Conservation (phyloP, 2,329 filamentous ascomycete species). For the Fusarium abutilonis region DNA sequence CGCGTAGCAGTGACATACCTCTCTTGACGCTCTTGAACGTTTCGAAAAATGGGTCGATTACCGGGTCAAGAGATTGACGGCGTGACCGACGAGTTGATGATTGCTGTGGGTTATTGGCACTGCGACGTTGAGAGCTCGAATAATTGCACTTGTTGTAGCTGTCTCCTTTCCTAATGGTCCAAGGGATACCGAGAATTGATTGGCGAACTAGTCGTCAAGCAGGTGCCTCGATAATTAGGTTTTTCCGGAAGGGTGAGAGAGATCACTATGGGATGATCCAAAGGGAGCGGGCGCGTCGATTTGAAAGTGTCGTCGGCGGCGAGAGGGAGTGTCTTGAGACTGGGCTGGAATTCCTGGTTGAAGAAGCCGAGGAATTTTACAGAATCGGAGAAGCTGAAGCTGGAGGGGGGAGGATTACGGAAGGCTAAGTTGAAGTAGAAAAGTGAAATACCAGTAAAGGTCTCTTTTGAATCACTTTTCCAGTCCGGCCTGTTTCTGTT, state of each 20-base stretch:
- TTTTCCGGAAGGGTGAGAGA: conserved; percentile 51
- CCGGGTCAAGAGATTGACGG: conserved; percentile 11
- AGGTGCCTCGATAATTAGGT: conserved; percentile 33
- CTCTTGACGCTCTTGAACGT: conserved; percentile 24
- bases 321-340: conserved; percentile 39
- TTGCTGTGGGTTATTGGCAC: conserved; percentile 10
- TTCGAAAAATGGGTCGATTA: conserved; percentile 23
- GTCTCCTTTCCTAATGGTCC: conserved; percentile 13
- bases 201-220: conserved; percentile 33
- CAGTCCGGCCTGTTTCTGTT: conserved; percentile 40
- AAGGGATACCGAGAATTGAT: conserved; percentile 53
- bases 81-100: conserved; percentile 15
- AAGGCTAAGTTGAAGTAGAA: conserved; percentile 36
- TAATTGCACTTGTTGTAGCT: conserved; percentile 29
- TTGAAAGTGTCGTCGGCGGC: conserved; percentile 35
- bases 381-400: conserved; percentile 36
- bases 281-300: conserved; percentile 48
- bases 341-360: conserved; percentile 55
- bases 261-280: conserved; percentile 40
- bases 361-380: conserved; percentile 56
- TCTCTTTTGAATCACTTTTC: conserved; percentile 49
- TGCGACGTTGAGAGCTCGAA: conserved; percentile 20
- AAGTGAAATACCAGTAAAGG: conserved; percentile 55
- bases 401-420: conserved; percentile 25
- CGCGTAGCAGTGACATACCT: conserved; percentile 43